Conservation (phyloP, 441 rosid genomes). For the Rhodomyrtus psidioides region DNA sequence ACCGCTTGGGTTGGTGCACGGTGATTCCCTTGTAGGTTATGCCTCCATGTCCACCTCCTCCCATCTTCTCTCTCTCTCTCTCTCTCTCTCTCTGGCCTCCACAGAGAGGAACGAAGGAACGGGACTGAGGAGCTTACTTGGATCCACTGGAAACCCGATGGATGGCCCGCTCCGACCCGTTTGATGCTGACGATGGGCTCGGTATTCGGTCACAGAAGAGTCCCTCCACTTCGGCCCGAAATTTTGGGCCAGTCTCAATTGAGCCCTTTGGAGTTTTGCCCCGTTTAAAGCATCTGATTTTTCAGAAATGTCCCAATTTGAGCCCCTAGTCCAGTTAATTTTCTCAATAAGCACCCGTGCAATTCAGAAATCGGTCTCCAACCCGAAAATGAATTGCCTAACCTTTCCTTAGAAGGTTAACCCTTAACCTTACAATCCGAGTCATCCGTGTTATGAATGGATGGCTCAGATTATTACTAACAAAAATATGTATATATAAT, state of each 20-base stretch:
- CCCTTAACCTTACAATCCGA: too few relatives aligned
- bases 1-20: constrained; percentile 77
- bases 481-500: too few relatives aligned
- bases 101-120: background rate
- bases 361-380: background rate
- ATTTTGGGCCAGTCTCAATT: background rate
- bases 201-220: background rate
- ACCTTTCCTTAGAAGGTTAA: too few relatives aligned
- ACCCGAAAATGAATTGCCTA: too few relatives aligned
- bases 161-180: background rate
- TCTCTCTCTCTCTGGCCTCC: constrained; percentile 29
- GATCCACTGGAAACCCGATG: background rate
- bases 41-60: constrained; percentile 59
- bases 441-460: too few relatives aligned
- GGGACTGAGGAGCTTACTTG: background rate
- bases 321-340: background rate
- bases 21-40: constrained; percentile 70
- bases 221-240: background rate
- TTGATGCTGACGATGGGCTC: background rate
- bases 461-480: too few relatives aligned
- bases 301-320: background rate
- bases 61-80: constrained; percentile 1
- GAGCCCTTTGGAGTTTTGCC: background rate
- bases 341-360: background rate
- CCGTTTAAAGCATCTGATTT: background rate